phyloP scores from a whole-genome alignment of 1,284 basidiomycete species.

The Taiwanofungus camphoratus region DNA sequence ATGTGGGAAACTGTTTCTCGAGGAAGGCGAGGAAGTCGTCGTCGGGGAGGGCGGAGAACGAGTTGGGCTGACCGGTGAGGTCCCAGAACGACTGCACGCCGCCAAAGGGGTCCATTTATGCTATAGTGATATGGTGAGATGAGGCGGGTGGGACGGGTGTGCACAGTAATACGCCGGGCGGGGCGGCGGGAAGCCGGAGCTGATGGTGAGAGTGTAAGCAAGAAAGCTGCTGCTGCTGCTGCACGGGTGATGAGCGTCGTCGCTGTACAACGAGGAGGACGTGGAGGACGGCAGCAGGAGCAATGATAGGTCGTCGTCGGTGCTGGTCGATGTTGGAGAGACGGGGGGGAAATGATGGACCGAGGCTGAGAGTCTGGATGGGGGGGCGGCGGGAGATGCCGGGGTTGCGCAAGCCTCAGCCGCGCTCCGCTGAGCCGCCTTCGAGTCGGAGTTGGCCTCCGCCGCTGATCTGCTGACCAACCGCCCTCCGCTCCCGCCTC shows the following conservation, averaged over 20 bases:
- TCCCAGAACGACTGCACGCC: constrained; percentile 56
- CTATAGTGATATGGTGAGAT: constrained; percentile 1
- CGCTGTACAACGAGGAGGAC: constrained; percentile 5
- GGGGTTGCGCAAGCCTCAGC: constrained; percentile 16
- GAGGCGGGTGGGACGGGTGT: constrained; percentile 12
- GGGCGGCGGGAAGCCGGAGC: constrained; percentile 16
- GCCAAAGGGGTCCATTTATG: constrained; percentile 31
- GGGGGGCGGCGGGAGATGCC: constrained; percentile 15
- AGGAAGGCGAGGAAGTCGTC: constrained; percentile 74
- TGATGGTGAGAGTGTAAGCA: constrained; percentile 3
- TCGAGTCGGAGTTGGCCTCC: constrained; percentile 5
- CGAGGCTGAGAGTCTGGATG: too few relatives aligned
- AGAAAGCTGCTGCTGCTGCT: not conserved
- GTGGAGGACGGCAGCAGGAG: constrained; percentile 7
- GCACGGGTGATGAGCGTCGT: too few relatives aligned
- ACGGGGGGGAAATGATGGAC: constrained; percentile 9
- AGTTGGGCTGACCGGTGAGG: constrained; percentile 48
- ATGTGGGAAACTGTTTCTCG: constrained; percentile 59
- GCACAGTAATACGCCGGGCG: constrained; percentile 9
- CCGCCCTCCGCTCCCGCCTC: constrained; percentile 1
- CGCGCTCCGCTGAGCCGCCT: constrained; percentile 8
- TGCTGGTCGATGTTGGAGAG: too few relatives aligned
- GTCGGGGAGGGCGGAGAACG: constrained; percentile 62
- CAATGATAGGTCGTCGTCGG: too few relatives aligned
- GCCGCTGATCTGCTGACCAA: constrained; percentile 16